A percentile compares a stretch with the other conserved stretches of the same genome.
These are phyloP conservation scores for Ophiostoma novo-ulmi DNA, from an alignment of 2,329 filamentous ascomycete species.

Conservation along the genomic window DNA sequence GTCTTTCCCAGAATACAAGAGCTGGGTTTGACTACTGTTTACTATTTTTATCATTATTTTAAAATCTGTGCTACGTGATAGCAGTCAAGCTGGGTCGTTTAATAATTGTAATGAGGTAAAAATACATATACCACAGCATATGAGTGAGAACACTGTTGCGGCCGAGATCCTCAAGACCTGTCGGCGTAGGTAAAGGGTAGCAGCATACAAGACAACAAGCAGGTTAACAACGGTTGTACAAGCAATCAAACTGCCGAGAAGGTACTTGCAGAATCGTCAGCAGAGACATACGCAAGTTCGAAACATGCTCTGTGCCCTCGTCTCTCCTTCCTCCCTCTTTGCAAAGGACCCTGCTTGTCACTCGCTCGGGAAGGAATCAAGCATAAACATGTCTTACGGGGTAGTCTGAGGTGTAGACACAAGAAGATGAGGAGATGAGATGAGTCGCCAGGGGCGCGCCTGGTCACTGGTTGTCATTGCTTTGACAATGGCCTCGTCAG, in stretches of 20 bases:
- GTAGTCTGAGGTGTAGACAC: background rate
- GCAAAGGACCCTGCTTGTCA: background rate
- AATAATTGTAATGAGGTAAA: background rate
- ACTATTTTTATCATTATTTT: no score
- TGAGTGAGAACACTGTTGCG: background rate
- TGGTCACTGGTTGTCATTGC: background rate
- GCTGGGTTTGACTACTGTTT: no score
- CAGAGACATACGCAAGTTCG: background rate
- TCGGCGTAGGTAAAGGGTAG: background rate
- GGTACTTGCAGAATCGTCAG: background rate
- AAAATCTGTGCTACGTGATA: background rate
- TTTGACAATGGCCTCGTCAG: background rate
- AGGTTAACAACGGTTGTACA: background rate
- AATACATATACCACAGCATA: background rate
- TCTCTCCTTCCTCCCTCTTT: background rate
- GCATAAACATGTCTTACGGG: slow-evolving; percentile 4
- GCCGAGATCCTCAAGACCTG: background rate
- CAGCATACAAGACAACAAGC: background rate
- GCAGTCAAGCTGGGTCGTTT: background rate
- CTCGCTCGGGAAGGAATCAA: background rate
- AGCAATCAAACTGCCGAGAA: slow-evolving; percentile 13
- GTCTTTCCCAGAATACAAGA: background rate
- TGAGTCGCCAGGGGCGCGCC: background rate
- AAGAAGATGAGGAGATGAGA: background rate
- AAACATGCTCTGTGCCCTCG: background rate